A percentile compares a stretch with the other conserved stretches of the same genome.
Evolutionary conservation across 2,329 filamentous ascomycete species (phyloP).

Genomic region (Calonectria crousiana): DNA sequence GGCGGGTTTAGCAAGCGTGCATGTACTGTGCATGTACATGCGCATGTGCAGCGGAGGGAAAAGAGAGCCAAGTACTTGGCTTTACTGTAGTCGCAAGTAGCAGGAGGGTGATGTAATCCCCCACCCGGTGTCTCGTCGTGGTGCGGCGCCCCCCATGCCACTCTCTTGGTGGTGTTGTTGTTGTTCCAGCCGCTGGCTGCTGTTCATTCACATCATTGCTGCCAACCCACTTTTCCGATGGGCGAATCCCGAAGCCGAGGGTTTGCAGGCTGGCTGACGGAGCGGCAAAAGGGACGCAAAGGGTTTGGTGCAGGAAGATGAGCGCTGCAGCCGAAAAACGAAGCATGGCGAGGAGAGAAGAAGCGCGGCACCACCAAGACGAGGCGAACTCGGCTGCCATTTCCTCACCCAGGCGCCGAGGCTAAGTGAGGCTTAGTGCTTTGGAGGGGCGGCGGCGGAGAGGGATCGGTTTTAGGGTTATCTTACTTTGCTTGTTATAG

Average conservation of each 20-base stretch:
- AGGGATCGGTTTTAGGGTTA: constrained; percentile 13
- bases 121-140: background rate
- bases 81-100: background rate
- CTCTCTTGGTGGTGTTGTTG: background rate
- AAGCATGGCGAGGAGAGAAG: background rate
- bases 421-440: constrained; percentile 9
- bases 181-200: background rate
- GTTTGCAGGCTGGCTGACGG: background rate
- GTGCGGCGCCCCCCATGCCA: background rate
- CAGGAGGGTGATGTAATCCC: constrained; percentile 19
- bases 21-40: background rate
- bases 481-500: constrained; percentile 10
- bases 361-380: background rate
- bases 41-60: background rate
- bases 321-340: background rate
- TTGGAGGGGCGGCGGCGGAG: background rate
- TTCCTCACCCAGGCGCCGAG: constrained; percentile 8
- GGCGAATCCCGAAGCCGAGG: background rate
- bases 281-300: background rate
- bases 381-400: background rate
- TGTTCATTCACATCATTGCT: background rate
- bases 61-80: background rate
- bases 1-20: background rate
- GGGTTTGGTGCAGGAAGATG: background rate
- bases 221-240: background rate